Conservation (phyloP, 306 rosid genomes). For the Vicia faba region DNA sequence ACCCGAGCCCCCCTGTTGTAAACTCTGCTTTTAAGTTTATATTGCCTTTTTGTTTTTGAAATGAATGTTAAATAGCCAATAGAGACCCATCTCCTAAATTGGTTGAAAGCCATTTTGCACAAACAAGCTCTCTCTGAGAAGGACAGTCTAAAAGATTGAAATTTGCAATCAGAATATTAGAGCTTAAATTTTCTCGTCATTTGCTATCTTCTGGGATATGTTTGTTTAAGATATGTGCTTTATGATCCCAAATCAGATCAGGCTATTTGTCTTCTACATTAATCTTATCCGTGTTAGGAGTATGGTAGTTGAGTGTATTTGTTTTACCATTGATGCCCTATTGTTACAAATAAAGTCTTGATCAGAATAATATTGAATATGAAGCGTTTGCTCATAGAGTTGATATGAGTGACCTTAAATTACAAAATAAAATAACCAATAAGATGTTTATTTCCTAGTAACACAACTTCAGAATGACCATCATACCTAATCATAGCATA, state of each 20-base stretch:
- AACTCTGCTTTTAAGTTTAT: constrained; percentile 38
- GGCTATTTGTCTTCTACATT: neutral
- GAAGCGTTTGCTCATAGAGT: constrained; percentile 30
- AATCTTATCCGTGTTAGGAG: constrained; percentile 32
- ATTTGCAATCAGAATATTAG: neutral
- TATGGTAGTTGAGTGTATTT: constrained; percentile 37
- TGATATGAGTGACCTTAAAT: constrained; percentile 30
- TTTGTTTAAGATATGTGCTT: constrained; percentile 7
- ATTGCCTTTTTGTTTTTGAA: constrained; percentile 35
- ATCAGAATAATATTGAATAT: neutral
- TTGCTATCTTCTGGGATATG: neutral
- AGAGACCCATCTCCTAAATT: constrained; percentile 26
- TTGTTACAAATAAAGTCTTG: neutral
- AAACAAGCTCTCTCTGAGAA: neutral
- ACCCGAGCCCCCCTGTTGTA: constrained; percentile 51
- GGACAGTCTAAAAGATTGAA: neutral
- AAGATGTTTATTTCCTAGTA: neutral
- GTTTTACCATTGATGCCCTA: neutral
- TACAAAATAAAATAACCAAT: constrained; percentile 19
- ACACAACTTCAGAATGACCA: constrained; percentile 44
- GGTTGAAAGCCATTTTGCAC: constrained; percentile 25
- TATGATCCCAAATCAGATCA: neutral
- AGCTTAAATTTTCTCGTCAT: neutral
- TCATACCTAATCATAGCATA: constrained; percentile 28
- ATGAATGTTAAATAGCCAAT: constrained; percentile 42